These are phyloP conservation scores for Alnus rubra DNA, from an alignment of 306 rosid genomes.

Conservation along the genomic window DNA sequence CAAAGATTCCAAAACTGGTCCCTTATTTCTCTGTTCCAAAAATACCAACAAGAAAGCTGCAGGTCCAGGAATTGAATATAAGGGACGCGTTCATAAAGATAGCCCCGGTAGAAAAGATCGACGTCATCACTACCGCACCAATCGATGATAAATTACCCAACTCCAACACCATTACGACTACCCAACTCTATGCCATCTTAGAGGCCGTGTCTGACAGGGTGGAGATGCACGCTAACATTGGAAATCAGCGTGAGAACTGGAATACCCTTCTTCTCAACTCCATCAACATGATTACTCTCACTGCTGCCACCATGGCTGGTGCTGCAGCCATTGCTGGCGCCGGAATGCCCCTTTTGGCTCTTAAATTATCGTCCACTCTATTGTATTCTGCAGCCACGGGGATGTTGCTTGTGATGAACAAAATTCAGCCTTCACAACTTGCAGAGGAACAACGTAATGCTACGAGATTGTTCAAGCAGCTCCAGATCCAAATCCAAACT, in stretches of 20 bases:
- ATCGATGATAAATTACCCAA: constrained; percentile 1
- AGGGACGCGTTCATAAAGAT: constrained; percentile 35
- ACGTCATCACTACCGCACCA: background rate
- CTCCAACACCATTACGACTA: background rate
- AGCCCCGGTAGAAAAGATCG: constrained; percentile 10
- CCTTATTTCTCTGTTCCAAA: constrained; percentile 25
- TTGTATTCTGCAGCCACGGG: constrained; percentile 72
- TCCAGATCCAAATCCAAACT: constrained; percentile 45
- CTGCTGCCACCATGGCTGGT: constrained; percentile 64
- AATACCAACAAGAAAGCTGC: constrained; percentile 37
- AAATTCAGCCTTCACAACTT: constrained; percentile 84
- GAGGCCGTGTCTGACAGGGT: constrained; percentile 60
- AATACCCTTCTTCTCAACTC: constrained; percentile 62
- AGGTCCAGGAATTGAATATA: constrained; percentile 36
- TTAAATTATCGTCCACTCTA: background rate
- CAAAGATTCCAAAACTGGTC: constrained; percentile 36
- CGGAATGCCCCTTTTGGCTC: constrained; percentile 38
- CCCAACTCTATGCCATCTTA: constrained; percentile 51
- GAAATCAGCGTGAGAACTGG: constrained; percentile 62
- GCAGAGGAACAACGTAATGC: constrained; percentile 85
- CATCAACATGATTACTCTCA: constrained; percentile 73
- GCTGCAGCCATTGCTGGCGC: constrained; percentile 31
- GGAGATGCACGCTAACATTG: constrained; percentile 56
- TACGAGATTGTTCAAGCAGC: constrained; percentile 54
- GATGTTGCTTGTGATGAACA: constrained; percentile 55